Percentiles rank a stretch among this genome's conserved stretches.
These are phyloP conservation scores for Podila epicladia DNA, from an alignment of 192 early-diverging fungal species.

Conservation along the genomic window DNA sequence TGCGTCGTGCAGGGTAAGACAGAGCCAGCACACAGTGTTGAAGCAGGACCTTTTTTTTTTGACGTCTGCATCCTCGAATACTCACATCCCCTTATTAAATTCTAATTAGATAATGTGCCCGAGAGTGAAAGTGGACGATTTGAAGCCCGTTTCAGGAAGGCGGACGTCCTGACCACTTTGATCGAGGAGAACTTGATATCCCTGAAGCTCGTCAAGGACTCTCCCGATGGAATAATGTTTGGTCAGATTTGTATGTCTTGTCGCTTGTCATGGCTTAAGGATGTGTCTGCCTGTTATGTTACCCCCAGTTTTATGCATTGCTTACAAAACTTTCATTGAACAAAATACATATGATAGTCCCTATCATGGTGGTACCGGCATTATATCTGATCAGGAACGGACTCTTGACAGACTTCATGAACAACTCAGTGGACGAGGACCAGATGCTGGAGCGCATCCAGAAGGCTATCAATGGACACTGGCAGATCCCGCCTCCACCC, in stretches of 20 bases:
- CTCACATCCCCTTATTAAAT: background rate
- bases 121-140: conserved; percentile 26
- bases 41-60: background rate
- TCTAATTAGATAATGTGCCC: conserved; percentile 7
- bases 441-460: conserved; percentile 41
- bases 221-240: conserved; percentile 44
- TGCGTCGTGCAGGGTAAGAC: conserved; percentile 37
- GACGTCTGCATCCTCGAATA: background rate
- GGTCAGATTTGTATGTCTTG: conserved; percentile 43
- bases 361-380: conserved; percentile 38
- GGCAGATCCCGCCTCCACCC: conserved; percentile 39
- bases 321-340: background rate
- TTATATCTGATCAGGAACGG: conserved; percentile 43
- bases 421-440: conserved; percentile 26
- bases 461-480: conserved; percentile 29
- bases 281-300: background rate
- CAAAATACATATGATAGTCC: conserved; percentile 8
- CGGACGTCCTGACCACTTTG: conserved; percentile 1
- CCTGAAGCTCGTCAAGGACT: conserved; percentile 25
- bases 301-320: background rate
- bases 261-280: no score
- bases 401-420: conserved; percentile 45
- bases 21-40: no score
- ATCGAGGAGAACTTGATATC: conserved; percentile 16
- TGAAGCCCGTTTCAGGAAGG: conserved; percentile 30